Percentiles rank a stretch among this genome's conserved stretches.
These are phyloP conservation scores for Lyophyllum semitale DNA, from an alignment of 768 basidiomycete genomes.

Conservation along the genomic window DNA sequence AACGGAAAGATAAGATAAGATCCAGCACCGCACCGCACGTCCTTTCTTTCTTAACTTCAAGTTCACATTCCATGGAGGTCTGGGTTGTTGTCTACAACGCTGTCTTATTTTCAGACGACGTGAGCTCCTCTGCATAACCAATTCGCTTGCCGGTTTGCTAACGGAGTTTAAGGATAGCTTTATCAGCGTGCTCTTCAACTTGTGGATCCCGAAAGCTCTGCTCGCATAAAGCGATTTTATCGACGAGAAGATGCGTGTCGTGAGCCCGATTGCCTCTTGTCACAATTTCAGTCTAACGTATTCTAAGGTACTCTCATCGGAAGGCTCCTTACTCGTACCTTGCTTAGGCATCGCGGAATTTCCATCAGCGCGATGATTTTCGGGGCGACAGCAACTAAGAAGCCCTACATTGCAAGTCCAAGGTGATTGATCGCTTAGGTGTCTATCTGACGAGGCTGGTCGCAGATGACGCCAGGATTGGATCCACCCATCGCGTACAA, in stretches of 20 bases:
- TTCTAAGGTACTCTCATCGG: slow-evolving; percentile 73
- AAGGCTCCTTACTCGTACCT: slow-evolving; percentile 65
- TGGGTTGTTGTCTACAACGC: slow-evolving; percentile 47
- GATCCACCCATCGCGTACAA: slow-evolving; percentile 74
- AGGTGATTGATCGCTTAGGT: not conserved
- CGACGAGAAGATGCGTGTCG: slow-evolving; percentile 77
- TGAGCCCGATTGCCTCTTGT: slow-evolving; percentile 33
- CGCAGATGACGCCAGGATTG: slow-evolving; percentile 44
- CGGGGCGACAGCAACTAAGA: slow-evolving; percentile 60
- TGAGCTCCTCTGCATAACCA: slow-evolving; percentile 21
- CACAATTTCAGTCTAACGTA: slow-evolving; percentile 4
- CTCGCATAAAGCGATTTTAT: slow-evolving; percentile 66
- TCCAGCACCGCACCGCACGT: not conserved
- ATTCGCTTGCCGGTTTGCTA: not conserved
- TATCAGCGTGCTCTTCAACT: slow-evolving; percentile 60
- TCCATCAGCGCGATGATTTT: slow-evolving; percentile 50
- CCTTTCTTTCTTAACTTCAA: not conserved
- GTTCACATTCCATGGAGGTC: slow-evolving; percentile 37
- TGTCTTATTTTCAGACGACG: slow-evolving; percentile 41
- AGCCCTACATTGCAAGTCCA: slow-evolving; percentile 72
- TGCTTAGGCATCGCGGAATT: slow-evolving; percentile 62
- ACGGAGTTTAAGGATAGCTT: slow-evolving; percentile 41
- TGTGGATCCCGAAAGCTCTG: slow-evolving; percentile 57
- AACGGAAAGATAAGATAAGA: slow-evolving; percentile 18
- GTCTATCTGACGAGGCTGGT: not conserved